Evolutionary conservation across 2,329 filamentous ascomycete species (phyloP), one percentile per base, ranked within the genome.

Genomic region (Nothophaeocryptopus gaeumannii): DNA sequence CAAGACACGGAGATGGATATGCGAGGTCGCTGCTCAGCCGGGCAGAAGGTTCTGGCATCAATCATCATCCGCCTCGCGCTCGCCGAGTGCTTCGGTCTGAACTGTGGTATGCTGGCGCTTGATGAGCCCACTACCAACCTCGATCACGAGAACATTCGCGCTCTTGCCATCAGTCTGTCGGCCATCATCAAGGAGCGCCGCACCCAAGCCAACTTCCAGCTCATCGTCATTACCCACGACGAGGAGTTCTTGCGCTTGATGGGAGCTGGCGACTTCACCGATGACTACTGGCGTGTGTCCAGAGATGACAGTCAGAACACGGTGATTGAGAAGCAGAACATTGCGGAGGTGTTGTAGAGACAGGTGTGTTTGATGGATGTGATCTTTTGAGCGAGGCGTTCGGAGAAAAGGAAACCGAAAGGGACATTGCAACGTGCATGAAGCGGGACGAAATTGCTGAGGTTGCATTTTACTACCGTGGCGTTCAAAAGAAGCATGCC

Each of bases 1-100:
- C 86, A 92, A 67, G 90, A 95, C 64, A 89, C 88, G 0, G 93
- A 99, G 71, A 96, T 99, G 90, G 93, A 99, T 73, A 99, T 99
- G 93, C 89, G 93, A 55, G 95, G 93, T 1, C 88, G 93, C 47
- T 99, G 93, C 77, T 95, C 88, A 59, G 93, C 93, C 1, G 93
- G 93, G 3, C 93, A 99, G 69, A 96, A 95, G 72, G 92, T 99
- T 26, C 82, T 99, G 26, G 93, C 93, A 4, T 90, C 86, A 70
- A 99, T 99, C 73, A 95, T 99, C 71, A 96, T 99, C 69, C 91
- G 93, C 1, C 81, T 99, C 26, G 93, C 95, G 10, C 81, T 99
- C 39, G 93, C 93, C 3, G 93, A 99, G 71, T 96, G 90, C 61
- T 99, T 99, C 67, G 93, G 93, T 58, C 82, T 91, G 63, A 95